These are phyloP conservation scores for Lactuca saligna DNA, from an alignment of 129 eudicot species.

Conservation along the genomic window DNA sequence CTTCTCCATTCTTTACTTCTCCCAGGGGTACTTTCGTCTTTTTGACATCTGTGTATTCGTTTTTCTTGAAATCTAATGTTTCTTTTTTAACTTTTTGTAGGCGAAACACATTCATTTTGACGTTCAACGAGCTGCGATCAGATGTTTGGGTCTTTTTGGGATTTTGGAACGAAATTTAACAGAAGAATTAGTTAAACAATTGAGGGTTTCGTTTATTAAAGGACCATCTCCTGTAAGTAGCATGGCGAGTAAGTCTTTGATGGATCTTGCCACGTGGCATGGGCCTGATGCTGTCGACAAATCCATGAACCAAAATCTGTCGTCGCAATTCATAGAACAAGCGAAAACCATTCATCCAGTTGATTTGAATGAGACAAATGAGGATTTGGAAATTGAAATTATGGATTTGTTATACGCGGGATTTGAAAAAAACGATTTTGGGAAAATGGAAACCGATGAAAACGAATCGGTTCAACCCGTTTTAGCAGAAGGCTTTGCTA, in stretches of 20 bases:
- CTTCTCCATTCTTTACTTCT: constrained; percentile 70
- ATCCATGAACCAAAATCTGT: constrained; percentile 49
- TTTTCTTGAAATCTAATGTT: background rate
- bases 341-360: constrained; percentile 28
- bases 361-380: constrained; percentile 37
- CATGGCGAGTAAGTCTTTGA: constrained; percentile 78
- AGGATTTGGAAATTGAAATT: constrained; percentile 46
- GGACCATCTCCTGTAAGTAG: constrained; percentile 52
- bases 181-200: constrained; percentile 68
- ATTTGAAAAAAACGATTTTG: constrained; percentile 43
- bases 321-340: constrained; percentile 44
- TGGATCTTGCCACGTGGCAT: constrained; percentile 92
- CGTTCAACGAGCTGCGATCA: constrained; percentile 83
- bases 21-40: constrained; percentile 65
- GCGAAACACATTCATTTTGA: constrained; percentile 81
- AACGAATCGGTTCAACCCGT: constrained; percentile 69
- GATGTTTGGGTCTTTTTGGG: constrained; percentile 98
- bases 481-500: constrained; percentile 91
- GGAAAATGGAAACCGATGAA: constrained; percentile 50
- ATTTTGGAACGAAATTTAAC: constrained; percentile 63
- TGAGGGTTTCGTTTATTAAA: constrained; percentile 56
- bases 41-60: background rate
- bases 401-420: constrained; percentile 68
- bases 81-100: constrained; percentile 34
- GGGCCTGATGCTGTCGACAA: constrained; percentile 79